Percentiles rank a stretch among this genome's conserved stretches.
phyloP scores from a whole-genome alignment of 805 yeast genomes.

The Kluyveromyces lactis region DNA sequence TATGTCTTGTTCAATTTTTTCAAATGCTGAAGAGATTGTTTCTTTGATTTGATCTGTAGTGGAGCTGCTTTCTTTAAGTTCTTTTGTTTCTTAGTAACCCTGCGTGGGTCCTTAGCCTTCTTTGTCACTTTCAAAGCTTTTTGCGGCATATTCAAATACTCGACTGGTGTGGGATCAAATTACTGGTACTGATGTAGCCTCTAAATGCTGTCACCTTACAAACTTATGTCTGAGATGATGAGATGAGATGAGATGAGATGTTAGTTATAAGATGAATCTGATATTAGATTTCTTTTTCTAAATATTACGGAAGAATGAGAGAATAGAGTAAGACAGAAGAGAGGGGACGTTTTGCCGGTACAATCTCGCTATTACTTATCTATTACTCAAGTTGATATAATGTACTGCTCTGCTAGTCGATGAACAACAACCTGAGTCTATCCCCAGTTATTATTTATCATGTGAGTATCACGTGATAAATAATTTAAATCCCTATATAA shows the following conservation, averaged over 20 bases:
- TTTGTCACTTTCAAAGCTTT: conserved; percentile 51
- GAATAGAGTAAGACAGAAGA: conserved; percentile 2
- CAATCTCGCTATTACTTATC: no score
- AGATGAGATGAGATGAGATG: conserved; percentile 11
- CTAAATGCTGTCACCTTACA: no score
- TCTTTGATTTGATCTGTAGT: conserved; percentile 58
- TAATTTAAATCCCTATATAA: no score
- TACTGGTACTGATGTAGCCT: no score
- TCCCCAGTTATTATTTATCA: no score
- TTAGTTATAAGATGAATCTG: no score
- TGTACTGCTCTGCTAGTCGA: no score
- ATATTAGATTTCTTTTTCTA: conserved; percentile 6
- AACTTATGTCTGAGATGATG: background rate
- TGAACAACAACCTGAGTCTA: no score
- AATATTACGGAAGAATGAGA: no score
- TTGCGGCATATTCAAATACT: conserved; percentile 51
- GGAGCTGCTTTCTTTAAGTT: conserved; percentile 72
- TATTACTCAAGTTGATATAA: no score
- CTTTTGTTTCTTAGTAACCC: conserved; percentile 51
- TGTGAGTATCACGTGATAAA: no score
- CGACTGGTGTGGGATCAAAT: background rate
- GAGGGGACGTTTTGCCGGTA: no score
- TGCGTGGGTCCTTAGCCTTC: conserved; percentile 33
- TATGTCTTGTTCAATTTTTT: conserved; percentile 47
- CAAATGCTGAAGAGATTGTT: conserved; percentile 41